These are phyloP conservation scores for Parmelia sp. DNA, from an alignment of 495 filamentous ascomycete genomes.

Conservation along the genomic window DNA sequence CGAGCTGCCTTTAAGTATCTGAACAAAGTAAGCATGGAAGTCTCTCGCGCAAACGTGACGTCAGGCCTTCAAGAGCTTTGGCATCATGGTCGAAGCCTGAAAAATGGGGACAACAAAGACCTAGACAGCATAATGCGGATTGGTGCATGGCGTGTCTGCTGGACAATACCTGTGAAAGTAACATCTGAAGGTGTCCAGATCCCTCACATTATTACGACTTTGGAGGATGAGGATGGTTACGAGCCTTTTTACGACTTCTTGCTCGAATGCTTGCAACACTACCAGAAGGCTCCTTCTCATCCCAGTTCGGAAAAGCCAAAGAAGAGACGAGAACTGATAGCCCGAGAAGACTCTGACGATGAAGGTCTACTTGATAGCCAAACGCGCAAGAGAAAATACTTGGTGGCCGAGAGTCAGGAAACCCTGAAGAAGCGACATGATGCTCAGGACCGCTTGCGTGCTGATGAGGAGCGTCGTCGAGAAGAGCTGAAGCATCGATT, in stretches of 20 bases:
- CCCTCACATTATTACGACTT: slow-evolving; percentile 22
- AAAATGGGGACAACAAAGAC: slow-evolving; percentile 17
- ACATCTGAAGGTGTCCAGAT: slow-evolving; percentile 24
- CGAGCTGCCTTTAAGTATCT: slow-evolving; percentile 4
- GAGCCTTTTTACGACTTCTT: slow-evolving; percentile 28
- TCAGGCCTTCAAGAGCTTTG: slow-evolving; percentile 9
- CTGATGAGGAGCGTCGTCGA: slow-evolving; percentile 29
- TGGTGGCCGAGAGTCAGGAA: slow-evolving; percentile 40
- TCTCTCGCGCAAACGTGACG: slow-evolving; percentile 3
- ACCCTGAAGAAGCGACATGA: slow-evolving; percentile 42
- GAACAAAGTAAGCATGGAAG: slow-evolving; percentile 1
- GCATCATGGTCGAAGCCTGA: slow-evolving; percentile 5
- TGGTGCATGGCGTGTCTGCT: slow-evolving; percentile 37
- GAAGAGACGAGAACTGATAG: slow-evolving; percentile 8
- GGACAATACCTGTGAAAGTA: slow-evolving; percentile 32
- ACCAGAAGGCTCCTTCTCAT: background rate
- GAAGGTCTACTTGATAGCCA: slow-evolving; percentile 20
- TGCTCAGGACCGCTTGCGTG: slow-evolving; percentile 36
- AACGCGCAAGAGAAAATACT: slow-evolving; percentile 44
- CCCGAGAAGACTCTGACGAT: slow-evolving; percentile 22
- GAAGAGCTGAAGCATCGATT: slow-evolving; percentile 39
- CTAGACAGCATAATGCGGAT: slow-evolving; percentile 31
- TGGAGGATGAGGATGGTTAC: slow-evolving; percentile 25
- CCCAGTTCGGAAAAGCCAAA: background rate
- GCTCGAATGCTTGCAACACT: slow-evolving; percentile 24